Evolutionary conservation across 768 basidiomycete species (phyloP), one percentile per base, ranked within the genome.

Genomic region (Rhodosporidiobolus sp.): DNA sequence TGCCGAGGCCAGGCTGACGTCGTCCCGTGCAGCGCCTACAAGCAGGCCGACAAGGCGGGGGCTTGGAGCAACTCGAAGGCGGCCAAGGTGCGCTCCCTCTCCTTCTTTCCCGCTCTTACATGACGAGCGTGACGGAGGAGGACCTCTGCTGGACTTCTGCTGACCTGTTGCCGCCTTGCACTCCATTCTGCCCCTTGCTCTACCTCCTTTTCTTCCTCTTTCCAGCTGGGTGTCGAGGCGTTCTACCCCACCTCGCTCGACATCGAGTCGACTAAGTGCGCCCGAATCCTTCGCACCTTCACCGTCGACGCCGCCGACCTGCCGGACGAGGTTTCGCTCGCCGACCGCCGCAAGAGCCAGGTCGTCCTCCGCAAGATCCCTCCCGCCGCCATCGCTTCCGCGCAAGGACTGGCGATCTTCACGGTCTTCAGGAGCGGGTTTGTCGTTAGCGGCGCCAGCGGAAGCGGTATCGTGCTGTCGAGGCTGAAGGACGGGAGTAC

Each of bases 281-380:
- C 73, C 1, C 61, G 73, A 1, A 74, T 68, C 46, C 50, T 74
- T 1, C 45, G 69, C 20, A 67, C 73, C 17, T 68, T 74, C 49
- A 70, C 69, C 3, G 54, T 62, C 43, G 66, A 70, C 32, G 65
- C 73, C 4, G 49, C 56, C 16, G 67, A 77, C 43, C 45, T 70
- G 11, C 60, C 68, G 2, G 66, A 70, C 35, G 69, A 70, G 58
- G 19, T 65, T 1, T 63, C 54, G 26, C 46, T 70, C 16, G 53
- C 30, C 11, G 68, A 74, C 32, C n/a, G 49, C 24, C 64, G 66
- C 26, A 76, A 76, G 66, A 59, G 57, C n/a, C 74, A 76, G 62
- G 49, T 52, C 19, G 69, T 71, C 7, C 34, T 73, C 26, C 50
- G 54, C 45, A 74, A 74, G 70, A 74, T 77, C 32, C 76, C 76